phyloP scores from a whole-genome alignment of 257 asterid genomes.

The Przewalskia tangutica region DNA sequence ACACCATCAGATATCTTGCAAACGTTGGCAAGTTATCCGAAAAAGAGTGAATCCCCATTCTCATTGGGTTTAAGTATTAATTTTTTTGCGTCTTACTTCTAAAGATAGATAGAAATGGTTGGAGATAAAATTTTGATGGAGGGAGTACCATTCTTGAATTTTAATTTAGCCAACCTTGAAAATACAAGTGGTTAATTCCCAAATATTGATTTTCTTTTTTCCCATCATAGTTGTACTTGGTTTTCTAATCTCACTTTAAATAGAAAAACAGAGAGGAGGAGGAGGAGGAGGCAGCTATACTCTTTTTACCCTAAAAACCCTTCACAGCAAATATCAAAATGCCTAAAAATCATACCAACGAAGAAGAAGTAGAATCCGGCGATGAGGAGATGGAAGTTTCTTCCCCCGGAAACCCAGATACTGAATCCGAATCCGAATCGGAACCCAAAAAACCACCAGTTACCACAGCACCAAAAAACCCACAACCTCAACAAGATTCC shows the following conservation, averaged over 20 bases:
- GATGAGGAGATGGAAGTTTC: conserved; percentile 23
- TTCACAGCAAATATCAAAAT: background rate
- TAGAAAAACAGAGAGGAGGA: background rate
- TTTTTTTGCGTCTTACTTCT: too few relatives aligned
- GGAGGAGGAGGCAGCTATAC: too few relatives aligned
- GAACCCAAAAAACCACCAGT: conserved; percentile 15
- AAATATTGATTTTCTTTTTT: background rate
- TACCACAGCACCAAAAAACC: conserved; percentile 1
- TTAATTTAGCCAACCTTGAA: background rate
- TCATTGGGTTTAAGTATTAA: too few relatives aligned
- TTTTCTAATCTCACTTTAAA: background rate
- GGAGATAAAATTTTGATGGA: background rate
- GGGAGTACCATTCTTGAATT: background rate
- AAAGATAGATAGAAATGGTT: too few relatives aligned
- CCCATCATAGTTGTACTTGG: background rate
- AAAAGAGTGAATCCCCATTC: too few relatives aligned
- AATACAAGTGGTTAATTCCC: background rate
- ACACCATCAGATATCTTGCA: too few relatives aligned
- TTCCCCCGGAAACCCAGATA: conserved; percentile 21
- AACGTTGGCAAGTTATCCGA: too few relatives aligned
- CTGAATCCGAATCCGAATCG: conserved; percentile 8
- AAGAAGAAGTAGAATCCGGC: conserved; percentile 20
- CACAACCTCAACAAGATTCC: conserved; percentile 4
- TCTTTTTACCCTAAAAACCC: background rate
- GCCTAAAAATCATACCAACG: conserved; percentile 19